Conservation (phyloP, 2,329 filamentous ascomycete species). For the Bipolaris bicolor region DNA sequence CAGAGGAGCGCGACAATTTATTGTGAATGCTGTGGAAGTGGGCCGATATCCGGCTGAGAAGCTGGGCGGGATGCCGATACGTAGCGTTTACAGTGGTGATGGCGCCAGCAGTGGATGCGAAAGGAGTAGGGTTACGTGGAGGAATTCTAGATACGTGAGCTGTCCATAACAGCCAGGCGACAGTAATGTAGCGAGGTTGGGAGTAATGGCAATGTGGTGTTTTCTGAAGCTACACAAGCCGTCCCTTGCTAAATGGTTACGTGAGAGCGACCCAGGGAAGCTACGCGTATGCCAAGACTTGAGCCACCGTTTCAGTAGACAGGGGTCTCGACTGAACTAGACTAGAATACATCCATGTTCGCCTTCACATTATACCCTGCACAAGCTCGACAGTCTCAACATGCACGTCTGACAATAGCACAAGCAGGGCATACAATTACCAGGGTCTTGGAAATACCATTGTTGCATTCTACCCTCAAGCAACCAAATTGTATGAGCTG, state of each 20-base stretch:
- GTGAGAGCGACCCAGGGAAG: conserved; percentile 17
- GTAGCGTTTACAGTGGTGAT: conserved; percentile 16
- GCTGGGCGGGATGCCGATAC: conserved; percentile 21
- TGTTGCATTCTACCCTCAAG: conserved; percentile 17
- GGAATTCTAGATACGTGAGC: conserved; percentile 2
- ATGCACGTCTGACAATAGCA: neutral
- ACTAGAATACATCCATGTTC: neutral
- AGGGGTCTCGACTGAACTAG: conserved; percentile 6
- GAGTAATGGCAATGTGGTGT: conserved; percentile 28
- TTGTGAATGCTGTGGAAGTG: conserved; percentile 7
- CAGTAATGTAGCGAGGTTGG: neutral
- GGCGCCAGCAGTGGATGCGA: conserved; percentile 8
- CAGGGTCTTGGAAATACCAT: conserved; percentile 3
- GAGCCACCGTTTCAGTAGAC: conserved; percentile 11
- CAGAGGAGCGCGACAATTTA: conserved; percentile 7
- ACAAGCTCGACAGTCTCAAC: neutral
- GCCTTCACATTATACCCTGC: neutral
- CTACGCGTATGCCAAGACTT: conserved; percentile 30
- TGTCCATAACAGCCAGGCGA: conserved; percentile 5
- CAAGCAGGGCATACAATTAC: neutral
- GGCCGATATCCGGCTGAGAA: conserved; percentile 1
- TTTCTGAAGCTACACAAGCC: conserved; percentile 29
- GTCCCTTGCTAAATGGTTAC: conserved; percentile 31
- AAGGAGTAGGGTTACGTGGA: neutral
- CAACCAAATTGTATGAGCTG: conserved; percentile 20